phyloP scores from a whole-genome alignment of 108 stramenopile genomes.

The Chaetoceros tenuissimus region DNA sequence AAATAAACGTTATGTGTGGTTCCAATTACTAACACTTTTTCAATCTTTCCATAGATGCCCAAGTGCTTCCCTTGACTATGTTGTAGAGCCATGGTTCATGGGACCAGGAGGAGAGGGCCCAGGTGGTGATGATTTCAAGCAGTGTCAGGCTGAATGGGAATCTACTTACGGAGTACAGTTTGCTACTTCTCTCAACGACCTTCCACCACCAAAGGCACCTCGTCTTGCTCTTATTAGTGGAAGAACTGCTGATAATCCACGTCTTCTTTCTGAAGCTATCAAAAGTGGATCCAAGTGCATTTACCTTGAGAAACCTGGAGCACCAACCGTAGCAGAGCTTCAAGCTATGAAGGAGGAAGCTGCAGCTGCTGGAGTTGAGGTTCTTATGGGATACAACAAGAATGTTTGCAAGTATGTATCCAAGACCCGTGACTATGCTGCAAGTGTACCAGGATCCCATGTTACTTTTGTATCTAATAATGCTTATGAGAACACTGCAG shows the following conservation, averaged over 20 bases:
- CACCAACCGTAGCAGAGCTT: conserved; percentile 79
- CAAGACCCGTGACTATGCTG: conserved; percentile 80
- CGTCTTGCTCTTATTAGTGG: conserved; percentile 77
- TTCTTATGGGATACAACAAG: conserved; percentile 68
- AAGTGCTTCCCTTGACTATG: conserved; percentile 62
- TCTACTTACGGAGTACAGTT: conserved; percentile 53
- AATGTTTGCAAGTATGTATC: conserved; percentile 88
- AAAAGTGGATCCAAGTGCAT: conserved; percentile 54
- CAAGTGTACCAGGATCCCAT: conserved; percentile 55
- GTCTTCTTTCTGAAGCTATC: conserved; percentile 75
- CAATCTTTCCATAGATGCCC: conserved; percentile 53
- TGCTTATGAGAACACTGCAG: conserved; percentile 80
- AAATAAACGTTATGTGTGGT: background rate
- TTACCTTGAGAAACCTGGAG: conserved; percentile 89
- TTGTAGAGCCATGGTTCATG: conserved; percentile 87
- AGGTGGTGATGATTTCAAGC: conserved; percentile 67
- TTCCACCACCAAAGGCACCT: conserved; percentile 60
- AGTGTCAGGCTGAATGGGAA: conserved; percentile 43
- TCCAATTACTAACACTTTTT: conserved; percentile 1
- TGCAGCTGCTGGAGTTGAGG: conserved; percentile 63
- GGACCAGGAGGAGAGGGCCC: conserved; percentile 56
- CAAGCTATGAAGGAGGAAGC: conserved; percentile 63
- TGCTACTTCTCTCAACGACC: conserved; percentile 40
- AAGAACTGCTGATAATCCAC: conserved; percentile 86
- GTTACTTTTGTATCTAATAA: conserved; percentile 88